A percentile compares a stretch with the other conserved stretches of the same genome.
phyloP scores from a whole-genome alignment of 495 filamentous ascomycete genomes.

The Neurospora sp. region DNA sequence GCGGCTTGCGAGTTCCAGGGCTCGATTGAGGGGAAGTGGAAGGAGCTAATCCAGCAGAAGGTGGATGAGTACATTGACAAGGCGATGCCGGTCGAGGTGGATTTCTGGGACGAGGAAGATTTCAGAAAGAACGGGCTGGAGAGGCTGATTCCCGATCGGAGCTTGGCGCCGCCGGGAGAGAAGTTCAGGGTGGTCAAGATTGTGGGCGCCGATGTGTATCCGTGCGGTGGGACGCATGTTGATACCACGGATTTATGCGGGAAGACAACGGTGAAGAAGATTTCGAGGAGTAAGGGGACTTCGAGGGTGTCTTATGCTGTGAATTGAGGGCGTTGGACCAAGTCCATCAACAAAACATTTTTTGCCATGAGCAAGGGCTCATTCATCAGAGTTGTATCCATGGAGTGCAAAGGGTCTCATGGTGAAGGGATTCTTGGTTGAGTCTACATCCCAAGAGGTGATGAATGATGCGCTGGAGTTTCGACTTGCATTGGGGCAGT shows the following conservation, averaged over 20 bases:
- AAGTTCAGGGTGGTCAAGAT: slow-evolving; percentile 47
- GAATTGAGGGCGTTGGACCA: not conserved
- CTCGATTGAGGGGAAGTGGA: slow-evolving; percentile 48
- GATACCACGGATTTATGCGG: slow-evolving; percentile 41
- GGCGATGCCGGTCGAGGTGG: slow-evolving; percentile 44
- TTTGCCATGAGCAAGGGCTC: not conserved
- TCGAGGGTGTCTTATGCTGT: slow-evolving; percentile 46
- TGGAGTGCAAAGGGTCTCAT: not conserved
- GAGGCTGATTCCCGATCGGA: slow-evolving; percentile 39
- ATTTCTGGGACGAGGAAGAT: slow-evolving; percentile 50
- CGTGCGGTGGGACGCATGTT: slow-evolving; percentile 59
- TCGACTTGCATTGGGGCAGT: too few relatives aligned
- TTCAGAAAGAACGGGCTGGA: slow-evolving; percentile 34
- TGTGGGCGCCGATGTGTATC: slow-evolving; percentile 48
- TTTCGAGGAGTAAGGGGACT: slow-evolving; percentile 45
- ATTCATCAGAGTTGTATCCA: not conserved
- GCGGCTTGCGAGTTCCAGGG: slow-evolving; percentile 51
- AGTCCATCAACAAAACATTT: not conserved
- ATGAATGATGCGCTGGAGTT: not conserved
- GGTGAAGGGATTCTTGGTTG: not conserved
- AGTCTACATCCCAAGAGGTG: not conserved
- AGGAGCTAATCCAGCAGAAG: slow-evolving; percentile 43
- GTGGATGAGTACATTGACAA: slow-evolving; percentile 42
- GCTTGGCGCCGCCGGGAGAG: slow-evolving; percentile 32
- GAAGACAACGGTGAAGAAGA: slow-evolving; percentile 47